Conservation (phyloP, 257 asterid genomes). For the Thymus quinquecostatus region DNA sequence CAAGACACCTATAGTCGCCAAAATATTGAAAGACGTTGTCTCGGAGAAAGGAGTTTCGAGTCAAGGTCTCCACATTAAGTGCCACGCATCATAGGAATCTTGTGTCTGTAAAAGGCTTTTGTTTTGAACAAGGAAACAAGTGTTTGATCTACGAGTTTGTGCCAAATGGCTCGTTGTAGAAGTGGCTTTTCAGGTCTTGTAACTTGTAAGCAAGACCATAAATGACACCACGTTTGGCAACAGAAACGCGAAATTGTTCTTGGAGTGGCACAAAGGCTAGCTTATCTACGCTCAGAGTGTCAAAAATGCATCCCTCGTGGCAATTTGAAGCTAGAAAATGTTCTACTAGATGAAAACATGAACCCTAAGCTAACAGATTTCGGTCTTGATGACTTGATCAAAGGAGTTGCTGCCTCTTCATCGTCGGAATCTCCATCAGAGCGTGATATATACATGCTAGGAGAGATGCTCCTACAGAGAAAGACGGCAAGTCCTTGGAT, state of each 20-base stretch:
- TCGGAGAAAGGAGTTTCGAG: conserved; percentile 70
- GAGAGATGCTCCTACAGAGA: conserved; percentile 51
- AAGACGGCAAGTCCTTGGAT: conserved; percentile 26
- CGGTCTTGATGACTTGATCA: conserved; percentile 46
- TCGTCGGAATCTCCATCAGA: conserved; percentile 68
- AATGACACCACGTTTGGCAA: conserved; percentile 39
- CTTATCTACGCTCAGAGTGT: conserved; percentile 67
- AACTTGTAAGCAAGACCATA: conserved; percentile 12
- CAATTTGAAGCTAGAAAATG: conserved; percentile 58
- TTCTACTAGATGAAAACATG: conserved; percentile 58
- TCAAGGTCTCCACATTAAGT: conserved; percentile 50
- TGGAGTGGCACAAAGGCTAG: conserved; percentile 59
- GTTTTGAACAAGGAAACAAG: conserved; percentile 55
- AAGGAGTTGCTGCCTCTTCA: conserved; percentile 42
- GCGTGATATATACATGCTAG: conserved; percentile 60
- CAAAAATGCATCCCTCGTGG: conserved; percentile 66
- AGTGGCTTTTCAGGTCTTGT: conserved; percentile 46
- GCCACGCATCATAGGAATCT: conserved; percentile 70
- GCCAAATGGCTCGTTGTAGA: conserved; percentile 56
- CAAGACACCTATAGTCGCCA: conserved; percentile 48
- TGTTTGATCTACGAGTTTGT: conserved; percentile 56
- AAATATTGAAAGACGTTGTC: conserved; percentile 48
- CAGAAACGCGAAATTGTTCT: conserved; percentile 54
- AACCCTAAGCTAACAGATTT: conserved; percentile 64
- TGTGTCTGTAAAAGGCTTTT: conserved; percentile 60